Conservation (phyloP, 352 stramenopile genomes). For the Phytophthora hybrid region DNA sequence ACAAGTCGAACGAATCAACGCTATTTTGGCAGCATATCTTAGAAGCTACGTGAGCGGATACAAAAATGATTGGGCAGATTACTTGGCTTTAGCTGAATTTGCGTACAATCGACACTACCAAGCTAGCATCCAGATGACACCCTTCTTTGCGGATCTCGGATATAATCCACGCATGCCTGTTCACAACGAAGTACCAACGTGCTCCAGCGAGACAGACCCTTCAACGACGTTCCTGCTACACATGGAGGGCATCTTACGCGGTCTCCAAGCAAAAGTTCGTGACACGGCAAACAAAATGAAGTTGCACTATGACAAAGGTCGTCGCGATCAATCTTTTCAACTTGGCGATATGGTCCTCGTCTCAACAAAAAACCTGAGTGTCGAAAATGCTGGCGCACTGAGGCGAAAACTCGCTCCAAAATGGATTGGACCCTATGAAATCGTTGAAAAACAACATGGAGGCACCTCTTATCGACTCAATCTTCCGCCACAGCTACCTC, state of each 20-base stretch:
- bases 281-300: not conserved
- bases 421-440: slow-evolving; percentile 4
- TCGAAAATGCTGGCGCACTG: not conserved
- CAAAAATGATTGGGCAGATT: not conserved
- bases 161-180: not conserved
- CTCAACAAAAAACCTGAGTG: not conserved
- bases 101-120: not conserved
- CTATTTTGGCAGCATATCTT: not conserved
- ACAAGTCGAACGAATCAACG: not conserved
- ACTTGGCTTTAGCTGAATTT: not conserved
- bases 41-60: not conserved
- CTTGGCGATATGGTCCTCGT: not conserved
- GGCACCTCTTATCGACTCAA: not conserved
- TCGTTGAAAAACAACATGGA: not conserved
- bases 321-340: not conserved
- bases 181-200: not conserved
- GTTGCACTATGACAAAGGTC: not conserved
- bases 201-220: not conserved
- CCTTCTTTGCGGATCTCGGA: not conserved
- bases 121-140: not conserved
- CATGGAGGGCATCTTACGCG: not conserved
- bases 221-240: not conserved
- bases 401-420: not conserved
- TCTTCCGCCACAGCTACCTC: not conserved
- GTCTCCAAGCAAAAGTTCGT: not conserved